A percentile compares a stretch with the other conserved stretches of the same genome.
Conservation (phyloP, 805 yeast species). For the Starmerella bombicola region DNA sequence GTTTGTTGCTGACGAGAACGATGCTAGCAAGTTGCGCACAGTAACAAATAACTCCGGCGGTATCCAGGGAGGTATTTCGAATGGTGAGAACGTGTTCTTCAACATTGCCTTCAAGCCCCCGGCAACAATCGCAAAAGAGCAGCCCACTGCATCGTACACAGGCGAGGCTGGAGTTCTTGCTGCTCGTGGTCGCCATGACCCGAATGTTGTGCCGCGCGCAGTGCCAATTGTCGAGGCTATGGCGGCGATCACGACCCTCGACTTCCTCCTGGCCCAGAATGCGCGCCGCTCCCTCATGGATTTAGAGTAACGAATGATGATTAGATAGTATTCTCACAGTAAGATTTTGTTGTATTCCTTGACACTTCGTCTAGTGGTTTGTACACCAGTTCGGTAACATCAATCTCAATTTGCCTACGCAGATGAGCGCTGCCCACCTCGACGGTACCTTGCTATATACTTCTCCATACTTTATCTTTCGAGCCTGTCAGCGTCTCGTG, state of each 20-base stretch:
- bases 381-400: too few relatives aligned
- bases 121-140: slow-evolving; percentile 92
- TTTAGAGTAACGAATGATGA: slow-evolving; percentile 9
- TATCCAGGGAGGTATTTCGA: slow-evolving; percentile 94
- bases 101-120: slow-evolving; percentile 96
- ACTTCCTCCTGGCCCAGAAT: slow-evolving; percentile 72
- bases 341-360: too few relatives aligned
- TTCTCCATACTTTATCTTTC: too few relatives aligned
- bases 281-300: slow-evolving; percentile 50
- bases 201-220: slow-evolving; percentile 96
- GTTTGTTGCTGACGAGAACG: slow-evolving; percentile 46
- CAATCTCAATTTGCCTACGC: too few relatives aligned
- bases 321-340: too few relatives aligned
- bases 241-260: slow-evolving; percentile 91
- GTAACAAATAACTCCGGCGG: slow-evolving; percentile 91
- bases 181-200: slow-evolving; percentile 97
- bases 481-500: too few relatives aligned
- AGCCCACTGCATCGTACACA: slow-evolving; percentile 74
- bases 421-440: too few relatives aligned
- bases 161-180: slow-evolving; percentile 81
- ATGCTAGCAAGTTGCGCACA: slow-evolving; percentile 63
- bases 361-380: too few relatives aligned
- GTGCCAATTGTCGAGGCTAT: slow-evolving; percentile 97
- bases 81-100: slow-evolving; percentile 91
- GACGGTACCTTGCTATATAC: too few relatives aligned